phyloP scores from a whole-genome alignment of 1,139 yeast species.

The Kodamaea anthophila region DNA sequence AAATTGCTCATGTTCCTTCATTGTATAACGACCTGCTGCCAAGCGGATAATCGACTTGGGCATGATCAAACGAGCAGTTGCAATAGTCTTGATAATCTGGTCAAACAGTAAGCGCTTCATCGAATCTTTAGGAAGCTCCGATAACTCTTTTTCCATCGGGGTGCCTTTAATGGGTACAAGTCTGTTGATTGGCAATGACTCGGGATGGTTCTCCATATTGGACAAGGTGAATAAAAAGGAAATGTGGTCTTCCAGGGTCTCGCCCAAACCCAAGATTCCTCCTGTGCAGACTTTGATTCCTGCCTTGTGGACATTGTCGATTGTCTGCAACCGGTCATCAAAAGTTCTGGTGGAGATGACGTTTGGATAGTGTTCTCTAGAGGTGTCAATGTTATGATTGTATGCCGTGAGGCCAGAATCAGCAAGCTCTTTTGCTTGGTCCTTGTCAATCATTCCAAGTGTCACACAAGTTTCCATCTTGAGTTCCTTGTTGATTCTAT shows the following conservation, averaged over 20 bases:
- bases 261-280: constrained; percentile 76
- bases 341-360: constrained; percentile 64
- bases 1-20: constrained; percentile 73
- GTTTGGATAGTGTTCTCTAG: constrained; percentile 68
- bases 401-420: constrained; percentile 77
- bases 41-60: constrained; percentile 64
- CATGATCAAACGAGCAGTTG: constrained; percentile 72
- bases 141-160: constrained; percentile 56
- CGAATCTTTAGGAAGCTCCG: constrained; percentile 34
- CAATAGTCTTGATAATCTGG: constrained; percentile 59
- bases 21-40: constrained; percentile 78
- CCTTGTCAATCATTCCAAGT: constrained; percentile 64
- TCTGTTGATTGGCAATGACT: constrained; percentile 74
- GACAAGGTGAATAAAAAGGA: constrained; percentile 64
- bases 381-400: constrained; percentile 76
- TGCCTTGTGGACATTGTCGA: constrained; percentile 55
- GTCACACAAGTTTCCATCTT: constrained; percentile 79
- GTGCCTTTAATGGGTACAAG: constrained; percentile 78
- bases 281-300: constrained; percentile 76
- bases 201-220: constrained; percentile 66
- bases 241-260: constrained; percentile 63
- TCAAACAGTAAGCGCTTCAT: constrained; percentile 47
- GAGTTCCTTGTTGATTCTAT: constrained; percentile 51
- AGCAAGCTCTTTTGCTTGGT: constrained; percentile 53
- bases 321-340: constrained; percentile 65